A percentile compares a stretch with the other conserved stretches of the same genome.
Evolutionary conservation across 2,329 filamentous ascomycete species (phyloP).

Genomic region (Aspergillus sp.): DNA sequence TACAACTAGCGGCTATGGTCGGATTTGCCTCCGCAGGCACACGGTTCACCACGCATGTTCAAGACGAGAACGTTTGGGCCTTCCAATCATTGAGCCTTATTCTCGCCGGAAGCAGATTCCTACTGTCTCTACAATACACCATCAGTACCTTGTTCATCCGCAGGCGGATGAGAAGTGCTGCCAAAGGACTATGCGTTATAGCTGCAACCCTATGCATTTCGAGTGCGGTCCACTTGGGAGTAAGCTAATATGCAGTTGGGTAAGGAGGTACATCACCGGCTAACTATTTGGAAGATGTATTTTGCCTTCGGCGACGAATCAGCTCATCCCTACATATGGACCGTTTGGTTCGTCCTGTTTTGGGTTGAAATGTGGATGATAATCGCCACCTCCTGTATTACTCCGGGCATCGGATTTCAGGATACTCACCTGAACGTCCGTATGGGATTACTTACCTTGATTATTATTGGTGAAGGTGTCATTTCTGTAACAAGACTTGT

Average conservation of each 20-base stretch:
- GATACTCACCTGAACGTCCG: constrained; percentile 64
- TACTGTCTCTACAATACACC: constrained; percentile 56
- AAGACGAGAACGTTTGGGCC: constrained; percentile 42
- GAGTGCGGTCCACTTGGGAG: constrained; percentile 30
- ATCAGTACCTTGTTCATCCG: constrained; percentile 35
- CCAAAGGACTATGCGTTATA: constrained; percentile 30
- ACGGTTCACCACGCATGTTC: constrained; percentile 43
- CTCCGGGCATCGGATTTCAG: constrained; percentile 59
- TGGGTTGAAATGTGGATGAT: constrained; percentile 53
- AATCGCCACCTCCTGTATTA: constrained; percentile 56
- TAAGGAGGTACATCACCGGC: background rate
- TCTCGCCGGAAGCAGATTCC: constrained; percentile 54
- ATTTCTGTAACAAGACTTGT: constrained; percentile 59
- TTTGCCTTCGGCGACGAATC: constrained; percentile 30
- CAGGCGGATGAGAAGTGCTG: constrained; percentile 25
- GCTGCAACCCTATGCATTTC: constrained; percentile 29
- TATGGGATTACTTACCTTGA: constrained; percentile 63
- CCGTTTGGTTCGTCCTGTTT: constrained; percentile 58
- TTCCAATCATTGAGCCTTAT: constrained; percentile 45
- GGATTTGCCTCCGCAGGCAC: constrained; percentile 63
- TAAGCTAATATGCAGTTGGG: constrained; percentile 14
- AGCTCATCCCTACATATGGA: constrained; percentile 38
- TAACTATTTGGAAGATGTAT: constrained; percentile 30
- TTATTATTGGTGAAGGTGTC: constrained; percentile 66
- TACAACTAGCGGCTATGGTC: constrained; percentile 65